phyloP scores from a whole-genome alignment of 116 monocot species.

The Iris pallida region DNA sequence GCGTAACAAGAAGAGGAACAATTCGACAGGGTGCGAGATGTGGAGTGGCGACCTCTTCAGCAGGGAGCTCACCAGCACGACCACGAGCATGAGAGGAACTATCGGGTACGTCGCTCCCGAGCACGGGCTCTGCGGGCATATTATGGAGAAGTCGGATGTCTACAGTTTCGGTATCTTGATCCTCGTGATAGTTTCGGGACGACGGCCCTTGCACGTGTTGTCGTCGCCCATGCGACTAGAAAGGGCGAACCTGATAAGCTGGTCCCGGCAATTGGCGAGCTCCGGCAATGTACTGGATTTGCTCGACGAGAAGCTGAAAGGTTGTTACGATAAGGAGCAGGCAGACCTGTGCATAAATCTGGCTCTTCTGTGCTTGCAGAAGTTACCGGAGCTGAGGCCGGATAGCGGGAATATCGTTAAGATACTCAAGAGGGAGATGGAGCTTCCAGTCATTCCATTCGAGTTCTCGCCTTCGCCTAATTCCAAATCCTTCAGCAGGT shows the following conservation, averaged over 20 bases:
- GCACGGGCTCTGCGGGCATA: constrained; percentile 19
- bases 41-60: constrained; percentile 55
- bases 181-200: constrained; percentile 68
- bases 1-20: constrained; percentile 24
- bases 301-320: constrained; percentile 65
- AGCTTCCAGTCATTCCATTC: constrained; percentile 37
- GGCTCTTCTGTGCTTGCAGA: constrained; percentile 18
- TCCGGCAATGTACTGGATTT: constrained; percentile 58
- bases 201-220: constrained; percentile 68
- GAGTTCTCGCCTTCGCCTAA: constrained; percentile 39
- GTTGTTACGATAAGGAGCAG: constrained; percentile 39
- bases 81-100: constrained; percentile 73
- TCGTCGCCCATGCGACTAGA: constrained; percentile 72
- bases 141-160: constrained; percentile 69
- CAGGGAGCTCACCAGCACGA: constrained; percentile 50
- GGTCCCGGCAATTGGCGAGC: constrained; percentile 56
- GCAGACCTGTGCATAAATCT: constrained; percentile 17
- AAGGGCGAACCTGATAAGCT: constrained; percentile 64
- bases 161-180: constrained; percentile 83
- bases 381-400: constrained; percentile 20
- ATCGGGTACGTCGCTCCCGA: constrained; percentile 82
- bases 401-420: constrained; percentile 46
- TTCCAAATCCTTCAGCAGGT: constrained; percentile 4
- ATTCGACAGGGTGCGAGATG: constrained; percentile 28
- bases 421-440: constrained; percentile 74